Percentiles rank a stretch among this genome's conserved stretches.
These are phyloP conservation scores for Fraxinus albicans DNA, from an alignment of 305 asterid genomes.

Conservation along the genomic window DNA sequence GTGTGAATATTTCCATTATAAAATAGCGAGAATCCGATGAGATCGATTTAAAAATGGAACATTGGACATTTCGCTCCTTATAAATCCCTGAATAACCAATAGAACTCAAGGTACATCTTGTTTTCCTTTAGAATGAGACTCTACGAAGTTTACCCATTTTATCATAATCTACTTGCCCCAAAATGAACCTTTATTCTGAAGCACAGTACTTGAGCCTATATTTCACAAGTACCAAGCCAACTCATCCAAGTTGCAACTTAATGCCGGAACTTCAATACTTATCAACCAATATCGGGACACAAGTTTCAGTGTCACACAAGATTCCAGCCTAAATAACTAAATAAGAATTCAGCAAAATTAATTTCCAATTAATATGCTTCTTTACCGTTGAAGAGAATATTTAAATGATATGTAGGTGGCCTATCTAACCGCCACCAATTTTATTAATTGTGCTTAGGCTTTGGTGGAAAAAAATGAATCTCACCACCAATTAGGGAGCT, in stretches of 20 bases:
- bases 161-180: slow-evolving; percentile 1
- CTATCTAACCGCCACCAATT: neutral
- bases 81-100: neutral
- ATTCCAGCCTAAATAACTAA: neutral
- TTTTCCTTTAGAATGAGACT: neutral
- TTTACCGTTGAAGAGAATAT: neutral
- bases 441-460: neutral
- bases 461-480: neutral
- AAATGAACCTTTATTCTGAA: neutral
- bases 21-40: neutral
- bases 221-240: neutral
- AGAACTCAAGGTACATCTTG: neutral
- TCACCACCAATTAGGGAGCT: neutral
- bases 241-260: neutral
- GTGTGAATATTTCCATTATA: neutral
- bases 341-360: neutral
- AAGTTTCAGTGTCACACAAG: neutral
- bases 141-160: neutral
- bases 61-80: neutral
- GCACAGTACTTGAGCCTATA: neutral
- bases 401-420: neutral
- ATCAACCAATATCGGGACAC: neutral
- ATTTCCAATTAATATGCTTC: neutral
- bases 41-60: neutral
- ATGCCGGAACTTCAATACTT: neutral